Evolutionary conservation across 805 yeast genomes (phyloP), one percentile per base, ranked within the genome.

Genomic region (Groenewaldozyma tartarivorans): DNA sequence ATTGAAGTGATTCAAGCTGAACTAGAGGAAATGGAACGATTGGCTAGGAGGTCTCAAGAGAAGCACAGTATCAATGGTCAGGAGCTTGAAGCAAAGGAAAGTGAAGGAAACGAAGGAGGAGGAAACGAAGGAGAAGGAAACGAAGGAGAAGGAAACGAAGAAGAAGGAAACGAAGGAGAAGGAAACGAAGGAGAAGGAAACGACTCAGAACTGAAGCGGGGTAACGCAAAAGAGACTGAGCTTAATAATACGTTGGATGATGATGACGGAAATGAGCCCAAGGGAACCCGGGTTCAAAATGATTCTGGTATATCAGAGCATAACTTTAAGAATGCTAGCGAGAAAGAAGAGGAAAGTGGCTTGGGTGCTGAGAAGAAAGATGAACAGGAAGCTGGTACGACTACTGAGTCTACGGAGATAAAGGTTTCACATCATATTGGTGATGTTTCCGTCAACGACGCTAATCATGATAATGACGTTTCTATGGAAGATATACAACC

Each of bases 201-300:
- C 13, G 15, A 13, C 38, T 19, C n/a, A n/a, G n/a, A n/a, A n/a
- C n/a, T n/a, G n/a, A n/a, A n/a, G n/a, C n/a, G n/a, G n/a, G 26
- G 18, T 3, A 22, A n/a, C n/a, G n/a, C n/a, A n/a, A n/a, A n/a
- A n/a, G n/a, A n/a, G n/a, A n/a, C 38, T 11, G 38, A 22, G 9
- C 34, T 18, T 22, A 29, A 45, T 19, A 30, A 13, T 3, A 30
- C 18, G 7, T 35, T 38, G 17, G 47, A 38, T 19, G 44, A 37
- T 22, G 61, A 60, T 51, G 61, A 43, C 50, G 59, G 65, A 37
- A 69, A 67, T 48, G 71, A 62, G 52, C 67, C 63, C 57, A 70
- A 63, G 53, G 52, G 48, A 32, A 58, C 52, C 34, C 60, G 57
- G 19, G 61, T 61, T 22, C 65, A 49, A 46, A 62, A 45, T 4